Conservation (phyloP, 805 yeast genomes). For the Lipomyces sp. region DNA sequence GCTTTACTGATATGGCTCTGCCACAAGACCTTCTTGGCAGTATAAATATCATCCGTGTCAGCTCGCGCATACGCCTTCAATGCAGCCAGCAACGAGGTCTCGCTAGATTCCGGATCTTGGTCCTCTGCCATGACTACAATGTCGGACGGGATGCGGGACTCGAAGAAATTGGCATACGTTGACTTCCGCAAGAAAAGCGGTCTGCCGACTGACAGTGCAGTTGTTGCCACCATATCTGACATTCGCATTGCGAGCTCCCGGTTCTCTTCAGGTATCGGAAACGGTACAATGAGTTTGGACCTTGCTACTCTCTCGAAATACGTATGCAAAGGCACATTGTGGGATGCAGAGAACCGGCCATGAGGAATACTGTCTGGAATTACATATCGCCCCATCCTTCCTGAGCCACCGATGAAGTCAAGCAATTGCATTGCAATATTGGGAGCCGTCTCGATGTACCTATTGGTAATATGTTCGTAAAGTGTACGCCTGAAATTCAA, state of each 20-base stretch:
- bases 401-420: slow-evolving; percentile 2
- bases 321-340: background rate
- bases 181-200: background rate
- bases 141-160: background rate
- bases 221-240: background rate
- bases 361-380: background rate
- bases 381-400: background rate
- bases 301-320: background rate
- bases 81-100: background rate
- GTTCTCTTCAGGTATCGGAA: background rate
- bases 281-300: background rate
- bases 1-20: background rate
- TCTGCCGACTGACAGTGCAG: background rate
- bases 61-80: background rate
- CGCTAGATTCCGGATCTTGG: background rate
- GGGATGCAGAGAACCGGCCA: background rate
- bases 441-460: background rate
- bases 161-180: background rate
- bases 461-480: background rate
- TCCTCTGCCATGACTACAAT: background rate
- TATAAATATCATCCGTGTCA: background rate
- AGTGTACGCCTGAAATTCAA: background rate
- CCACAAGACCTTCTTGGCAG: background rate
- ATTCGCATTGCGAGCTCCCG: background rate
- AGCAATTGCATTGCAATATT: background rate